Evolutionary conservation across 768 basidiomycete species (phyloP).

Genomic region (Fistulinella prunicolor): DNA sequence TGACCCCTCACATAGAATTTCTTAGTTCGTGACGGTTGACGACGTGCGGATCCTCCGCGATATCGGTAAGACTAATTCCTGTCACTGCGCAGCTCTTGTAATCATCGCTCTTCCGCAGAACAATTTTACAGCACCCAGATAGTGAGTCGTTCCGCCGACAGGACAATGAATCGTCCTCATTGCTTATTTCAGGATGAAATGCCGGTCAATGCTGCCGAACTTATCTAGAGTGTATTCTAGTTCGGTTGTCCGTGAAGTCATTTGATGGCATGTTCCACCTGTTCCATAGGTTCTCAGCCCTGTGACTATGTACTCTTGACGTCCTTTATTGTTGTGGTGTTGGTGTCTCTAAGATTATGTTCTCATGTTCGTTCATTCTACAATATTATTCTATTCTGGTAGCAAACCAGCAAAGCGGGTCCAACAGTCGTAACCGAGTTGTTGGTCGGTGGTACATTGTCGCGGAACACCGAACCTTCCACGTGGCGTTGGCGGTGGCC

Average conservation of each 20-base stretch:
- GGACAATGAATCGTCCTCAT: slow-evolving; percentile 17
- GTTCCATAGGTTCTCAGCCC: slow-evolving; percentile 1
- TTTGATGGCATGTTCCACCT: background rate
- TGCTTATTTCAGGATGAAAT: slow-evolving; percentile 78
- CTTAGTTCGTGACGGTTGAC: slow-evolving; percentile 88
- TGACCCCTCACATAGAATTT: slow-evolving; percentile 16
- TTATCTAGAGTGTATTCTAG: slow-evolving; percentile 60
- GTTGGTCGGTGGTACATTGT: background rate
- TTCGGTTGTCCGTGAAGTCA: no score
- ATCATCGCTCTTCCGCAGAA: slow-evolving; percentile 46
- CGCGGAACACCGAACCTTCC: no score
- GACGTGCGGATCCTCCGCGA: slow-evolving; percentile 96
- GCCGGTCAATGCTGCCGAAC: slow-evolving; percentile 97
- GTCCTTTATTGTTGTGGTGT: no score
- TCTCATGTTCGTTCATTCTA: no score
- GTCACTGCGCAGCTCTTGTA: slow-evolving; percentile 1
- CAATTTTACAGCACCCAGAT: slow-evolving; percentile 97
- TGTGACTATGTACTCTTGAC: background rate
- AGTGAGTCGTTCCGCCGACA: slow-evolving; percentile 41
- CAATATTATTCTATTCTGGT: no score
- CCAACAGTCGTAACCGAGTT: no score
- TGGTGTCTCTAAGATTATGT: no score
- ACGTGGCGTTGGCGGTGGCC: background rate
- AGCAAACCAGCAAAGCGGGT: no score
- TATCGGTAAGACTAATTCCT: slow-evolving; percentile 62